These are phyloP conservation scores for Clonostachys chloroleuca DNA, from an alignment of 2,329 filamentous ascomycete species.

Conservation along the genomic window DNA sequence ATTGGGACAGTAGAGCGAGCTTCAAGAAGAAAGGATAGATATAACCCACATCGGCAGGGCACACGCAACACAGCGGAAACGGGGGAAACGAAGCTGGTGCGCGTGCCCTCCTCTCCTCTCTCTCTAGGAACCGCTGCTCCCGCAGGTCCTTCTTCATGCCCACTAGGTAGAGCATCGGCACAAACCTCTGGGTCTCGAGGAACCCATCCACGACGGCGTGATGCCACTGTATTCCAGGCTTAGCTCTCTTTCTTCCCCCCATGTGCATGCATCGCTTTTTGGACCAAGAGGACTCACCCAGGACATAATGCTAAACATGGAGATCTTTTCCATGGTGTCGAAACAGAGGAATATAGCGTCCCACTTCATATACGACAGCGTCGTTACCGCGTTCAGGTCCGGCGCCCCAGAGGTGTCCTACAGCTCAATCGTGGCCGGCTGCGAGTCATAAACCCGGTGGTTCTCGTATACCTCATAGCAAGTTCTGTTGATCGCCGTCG, in stretches of 20 bases:
- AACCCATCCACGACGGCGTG: constrained; percentile 19
- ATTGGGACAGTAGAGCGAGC: not conserved
- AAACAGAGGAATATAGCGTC: constrained; percentile 32
- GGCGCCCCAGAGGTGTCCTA: constrained; percentile 34
- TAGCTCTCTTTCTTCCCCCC: not conserved
- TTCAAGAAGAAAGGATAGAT: not conserved
- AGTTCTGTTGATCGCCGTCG: constrained; percentile 22
- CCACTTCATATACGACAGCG: constrained; percentile 26
- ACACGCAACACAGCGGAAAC: constrained; percentile 21
- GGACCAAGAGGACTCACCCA: constrained; percentile 19
- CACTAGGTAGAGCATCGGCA: constrained; percentile 21
- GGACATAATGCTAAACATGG: constrained; percentile 23
- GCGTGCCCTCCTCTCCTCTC: not conserved
- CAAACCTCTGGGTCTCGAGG: constrained; percentile 5
- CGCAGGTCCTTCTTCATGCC: constrained; percentile 27
- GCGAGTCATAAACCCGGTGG: constrained; percentile 12
- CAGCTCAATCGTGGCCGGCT: constrained; percentile 22
- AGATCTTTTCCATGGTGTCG: constrained; percentile 25
- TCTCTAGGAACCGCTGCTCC: constrained; percentile 5
- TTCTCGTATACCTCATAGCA: constrained; percentile 26
- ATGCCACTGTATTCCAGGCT: constrained; percentile 17
- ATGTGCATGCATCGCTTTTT: constrained; percentile 1
- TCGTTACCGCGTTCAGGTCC: constrained; percentile 25
- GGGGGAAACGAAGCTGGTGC: constrained; percentile 5
- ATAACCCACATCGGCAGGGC: constrained; percentile 16